Evolutionary conservation across 2,329 filamentous ascomycete species (phyloP).

Genomic region (Beauveria medogensis): DNA sequence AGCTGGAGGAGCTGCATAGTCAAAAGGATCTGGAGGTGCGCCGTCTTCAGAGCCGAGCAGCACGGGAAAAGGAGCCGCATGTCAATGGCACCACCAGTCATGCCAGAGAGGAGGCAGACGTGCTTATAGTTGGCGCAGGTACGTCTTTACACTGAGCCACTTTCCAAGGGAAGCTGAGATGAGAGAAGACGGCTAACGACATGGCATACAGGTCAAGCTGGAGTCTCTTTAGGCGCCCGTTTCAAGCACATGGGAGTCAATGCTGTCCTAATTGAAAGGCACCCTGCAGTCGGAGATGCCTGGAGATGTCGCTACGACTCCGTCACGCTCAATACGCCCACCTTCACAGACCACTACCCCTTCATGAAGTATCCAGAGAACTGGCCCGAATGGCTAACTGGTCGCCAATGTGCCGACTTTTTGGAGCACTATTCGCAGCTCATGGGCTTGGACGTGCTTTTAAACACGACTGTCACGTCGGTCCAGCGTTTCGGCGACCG

Average conservation of each 20-base stretch:
- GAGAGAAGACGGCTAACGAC: too few relatives aligned
- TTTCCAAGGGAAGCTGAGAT: too few relatives aligned
- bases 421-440: conserved; percentile 7
- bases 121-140: conserved; percentile 6
- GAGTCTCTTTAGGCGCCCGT: not conserved
- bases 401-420: conserved; percentile 2
- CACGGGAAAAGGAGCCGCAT: not conserved
- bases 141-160: not conserved
- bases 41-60: not conserved
- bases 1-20: conserved; percentile 1
- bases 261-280: not conserved
- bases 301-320: conserved; percentile 9
- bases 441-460: not conserved
- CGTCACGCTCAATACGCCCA: conserved; percentile 9
- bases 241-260: conserved; percentile 5
- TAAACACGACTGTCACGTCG: conserved; percentile 25
- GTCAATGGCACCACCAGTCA: not conserved
- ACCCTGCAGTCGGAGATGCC: not conserved
- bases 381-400: conserved; percentile 10
- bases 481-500: conserved; percentile 23
- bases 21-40: not conserved
- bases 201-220: not conserved
- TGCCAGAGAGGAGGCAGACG: not conserved
- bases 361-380: conserved; percentile 6
- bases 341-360: conserved; percentile 10